Conservation (phyloP, 306 rosid species). For the Pachyrhizus erosus region DNA sequence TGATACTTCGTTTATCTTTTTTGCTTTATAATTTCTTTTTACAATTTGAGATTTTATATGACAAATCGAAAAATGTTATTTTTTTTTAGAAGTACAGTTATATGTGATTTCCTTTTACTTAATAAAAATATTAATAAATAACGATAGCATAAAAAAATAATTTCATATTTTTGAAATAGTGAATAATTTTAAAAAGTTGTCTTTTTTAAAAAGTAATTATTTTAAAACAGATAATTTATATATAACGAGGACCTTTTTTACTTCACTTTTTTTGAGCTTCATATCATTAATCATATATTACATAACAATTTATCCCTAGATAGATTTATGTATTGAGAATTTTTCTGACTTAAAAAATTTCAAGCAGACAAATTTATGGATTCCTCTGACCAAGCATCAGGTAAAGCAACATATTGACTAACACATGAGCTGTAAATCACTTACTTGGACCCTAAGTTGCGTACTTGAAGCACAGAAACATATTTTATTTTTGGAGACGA, state of each 20-base stretch:
- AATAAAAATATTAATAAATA: background rate
- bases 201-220: background rate
- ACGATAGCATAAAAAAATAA: background rate
- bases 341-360: background rate
- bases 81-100: background rate
- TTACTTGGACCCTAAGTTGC: slow-evolving; percentile 25
- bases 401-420: background rate
- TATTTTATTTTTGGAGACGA: background rate
- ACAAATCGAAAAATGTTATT: no score
- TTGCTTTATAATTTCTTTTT: background rate
- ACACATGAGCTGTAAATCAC: background rate
- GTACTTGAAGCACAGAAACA: background rate
- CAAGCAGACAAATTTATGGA: background rate
- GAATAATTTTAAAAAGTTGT: background rate
- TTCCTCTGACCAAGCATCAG: background rate
- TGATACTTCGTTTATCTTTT: background rate
- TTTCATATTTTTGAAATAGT: background rate
- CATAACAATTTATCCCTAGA: no score
- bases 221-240: background rate
- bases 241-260: background rate
- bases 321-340: no score
- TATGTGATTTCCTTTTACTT: background rate
- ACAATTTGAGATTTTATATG: background rate
- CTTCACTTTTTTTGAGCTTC: background rate
- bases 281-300: background rate